Evolutionary conservation across 2,329 filamentous ascomycete species (phyloP), one percentile per base, ranked within the genome.

Genomic region (Neurospora sp.): DNA sequence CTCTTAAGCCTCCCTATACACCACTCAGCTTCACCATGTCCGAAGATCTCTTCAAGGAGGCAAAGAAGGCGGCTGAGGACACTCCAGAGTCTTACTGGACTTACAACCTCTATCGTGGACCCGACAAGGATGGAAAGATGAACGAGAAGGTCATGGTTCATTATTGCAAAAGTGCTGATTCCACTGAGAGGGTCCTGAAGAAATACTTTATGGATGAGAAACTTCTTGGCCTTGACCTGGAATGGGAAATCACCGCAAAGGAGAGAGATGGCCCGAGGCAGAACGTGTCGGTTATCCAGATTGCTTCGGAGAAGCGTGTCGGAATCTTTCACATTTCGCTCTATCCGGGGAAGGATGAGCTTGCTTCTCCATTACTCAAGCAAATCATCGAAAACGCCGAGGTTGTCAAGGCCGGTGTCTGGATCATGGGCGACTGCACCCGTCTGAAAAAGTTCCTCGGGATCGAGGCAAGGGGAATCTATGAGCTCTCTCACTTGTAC

Each of bases 181-280:
- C 86, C 2, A 90, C 91, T 19, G 92, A 97, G 77, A 80, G 82
- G 6, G 85, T 91, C 8, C 83, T 88, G 70, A 82, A 87, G 19
- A 79, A 86, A 70, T 84, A 90, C 70, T 97, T 97, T 74, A 77
- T 89, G 46, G 74, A 85, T 36, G 88, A 96, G 75, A 83, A 87
- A 46, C 80, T 96, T 2, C 78, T 97, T n/a, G 94, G 94, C 0
- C 93, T 97, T 72, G 94, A 97, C 76, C 85, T 97, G 72, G 95
- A 97, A 81, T 97, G 95, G 94, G 84, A 88, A 68, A 73, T 82
- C 1, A 81, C 85, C 6, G 83, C 87, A 0, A 81, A 77, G 6
- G 82, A 78, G 23, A 75, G 73, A 8, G 78, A 83, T 2, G 82
- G 84, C 3, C 80, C 89, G 4, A 90, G 91, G 73, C 83, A 85